These are phyloP conservation scores for Trametes coccinea DNA, from an alignment of 768 basidiomycete species.

Conservation along the genomic window DNA sequence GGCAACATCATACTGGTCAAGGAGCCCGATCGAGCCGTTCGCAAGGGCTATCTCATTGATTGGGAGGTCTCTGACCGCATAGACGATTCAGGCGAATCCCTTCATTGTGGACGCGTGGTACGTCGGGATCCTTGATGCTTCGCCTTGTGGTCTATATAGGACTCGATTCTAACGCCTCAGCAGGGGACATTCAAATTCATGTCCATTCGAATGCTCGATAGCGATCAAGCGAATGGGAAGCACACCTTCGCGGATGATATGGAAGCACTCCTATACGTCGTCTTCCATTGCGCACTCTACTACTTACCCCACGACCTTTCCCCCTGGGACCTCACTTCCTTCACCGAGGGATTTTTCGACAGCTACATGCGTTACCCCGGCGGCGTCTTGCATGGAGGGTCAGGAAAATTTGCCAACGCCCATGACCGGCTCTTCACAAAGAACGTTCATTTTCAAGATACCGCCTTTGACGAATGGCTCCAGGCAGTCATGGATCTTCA, in stretches of 20 bases:
- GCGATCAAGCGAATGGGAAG: not conserved
- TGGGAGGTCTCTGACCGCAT: slow-evolving; percentile 4
- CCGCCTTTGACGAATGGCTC: slow-evolving; percentile 3
- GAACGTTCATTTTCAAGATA: too few species aligned
- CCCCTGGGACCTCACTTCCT: too few species aligned
- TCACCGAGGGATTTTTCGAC: too few species aligned
- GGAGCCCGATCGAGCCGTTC: not conserved
- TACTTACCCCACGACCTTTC: too few species aligned
- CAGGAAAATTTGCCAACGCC: not conserved
- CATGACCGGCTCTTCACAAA: not conserved
- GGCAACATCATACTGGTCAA: slow-evolving; percentile 12
- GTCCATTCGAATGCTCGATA: not conserved
- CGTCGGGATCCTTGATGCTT: not conserved
- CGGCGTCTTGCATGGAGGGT: too few species aligned
- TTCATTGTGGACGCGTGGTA: not conserved
- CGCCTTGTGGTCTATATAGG: too few species aligned
- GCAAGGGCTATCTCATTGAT: slow-evolving; percentile 12
- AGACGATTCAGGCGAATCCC: not conserved
- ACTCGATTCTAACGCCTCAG: too few species aligned
- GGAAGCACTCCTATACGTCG: slow-evolving; percentile 16
- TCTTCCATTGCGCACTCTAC: slow-evolving; percentile 1
- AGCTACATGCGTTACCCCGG: too few species aligned
- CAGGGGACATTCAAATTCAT: slow-evolving; percentile 11
- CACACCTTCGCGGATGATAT: slow-evolving; percentile 4
- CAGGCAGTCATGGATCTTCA: slow-evolving; percentile 3